Percentiles rank a stretch among this genome's conserved stretches.
phyloP scores from a whole-genome alignment of 2,329 filamentous ascomycete species.

The Fusarium lyarnte region DNA sequence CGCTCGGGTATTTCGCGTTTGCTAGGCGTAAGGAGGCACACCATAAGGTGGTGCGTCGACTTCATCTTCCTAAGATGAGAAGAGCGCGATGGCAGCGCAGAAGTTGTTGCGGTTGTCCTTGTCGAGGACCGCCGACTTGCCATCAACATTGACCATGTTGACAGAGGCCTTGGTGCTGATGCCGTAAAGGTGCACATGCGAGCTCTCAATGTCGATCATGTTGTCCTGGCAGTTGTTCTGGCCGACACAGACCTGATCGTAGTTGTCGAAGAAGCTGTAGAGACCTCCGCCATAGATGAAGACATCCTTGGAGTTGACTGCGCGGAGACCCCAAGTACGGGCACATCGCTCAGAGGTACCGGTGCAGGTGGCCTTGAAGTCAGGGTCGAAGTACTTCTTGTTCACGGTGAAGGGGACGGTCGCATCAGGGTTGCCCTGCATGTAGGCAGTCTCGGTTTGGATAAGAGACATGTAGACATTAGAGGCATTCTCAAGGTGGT shows the following conservation, averaged over 20 bases:
- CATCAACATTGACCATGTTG: constrained; percentile 77
- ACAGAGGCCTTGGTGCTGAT: constrained; percentile 78
- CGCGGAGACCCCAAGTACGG: constrained; percentile 80
- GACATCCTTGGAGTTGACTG: constrained; percentile 73
- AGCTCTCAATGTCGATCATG: constrained; percentile 78
- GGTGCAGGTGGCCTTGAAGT: constrained; percentile 67
- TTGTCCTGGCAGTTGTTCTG: constrained; percentile 78
- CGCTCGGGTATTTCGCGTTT: constrained; percentile 13
- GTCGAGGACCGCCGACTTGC: constrained; percentile 62
- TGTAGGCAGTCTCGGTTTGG: constrained; percentile 91
- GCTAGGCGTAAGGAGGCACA: constrained; percentile 8
- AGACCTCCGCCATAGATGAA: constrained; percentile 78
- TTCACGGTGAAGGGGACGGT: constrained; percentile 71
- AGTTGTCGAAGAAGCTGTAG: constrained; percentile 88
- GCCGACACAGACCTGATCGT: constrained; percentile 74
- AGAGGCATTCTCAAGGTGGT: constrained; percentile 80
- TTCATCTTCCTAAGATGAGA: constrained; percentile 33
- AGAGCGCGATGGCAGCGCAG: constrained; percentile 66
- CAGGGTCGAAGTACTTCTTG: constrained; percentile 70
- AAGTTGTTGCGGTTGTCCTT: constrained; percentile 73
- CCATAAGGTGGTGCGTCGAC: background rate
- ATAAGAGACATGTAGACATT: constrained; percentile 86
- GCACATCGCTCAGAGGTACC: constrained; percentile 63
- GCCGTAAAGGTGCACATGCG: constrained; percentile 71
- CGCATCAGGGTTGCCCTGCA: constrained; percentile 83